Base-by-base conservation (phyloP, 805 yeast species). In the Candida arabinofermentans region DNA sequence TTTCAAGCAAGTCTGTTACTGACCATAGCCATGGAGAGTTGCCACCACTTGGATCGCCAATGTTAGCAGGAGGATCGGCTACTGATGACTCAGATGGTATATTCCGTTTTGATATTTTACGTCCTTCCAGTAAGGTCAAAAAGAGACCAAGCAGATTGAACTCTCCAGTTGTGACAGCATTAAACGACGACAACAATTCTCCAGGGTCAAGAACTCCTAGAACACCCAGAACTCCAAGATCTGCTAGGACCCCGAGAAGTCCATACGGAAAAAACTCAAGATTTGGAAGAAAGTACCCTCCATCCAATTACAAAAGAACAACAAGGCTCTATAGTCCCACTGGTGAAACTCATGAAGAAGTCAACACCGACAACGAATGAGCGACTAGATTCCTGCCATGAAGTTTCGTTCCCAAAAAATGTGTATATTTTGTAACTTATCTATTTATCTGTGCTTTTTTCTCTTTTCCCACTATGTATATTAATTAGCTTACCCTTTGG, bases 21-120 rank as follows among this genome's bases (percentile, higher is more conserved):
- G 51, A 50, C 16, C 49, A 40, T 18, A n/a, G 39, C 22, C 27
- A 38, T 7, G 42, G 49, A 17, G 51, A 53, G 17, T 29, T 49
- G 21, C 39, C 53, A 32, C 44, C 55, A 14, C 46, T 50, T 37
- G 41, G 57, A 42, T 44, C 66, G 42, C 50, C 55, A 26, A 31
- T 56, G 51, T 29, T 47, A 14, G 32, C 46, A 6, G 34, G 41
- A 33, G 64, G 18, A 16, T 29, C 40, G 39, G 18, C 44, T 30
- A 55, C 41, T 42, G 63, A 57, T 10, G 64, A 68, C 1, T 54
- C 62, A 14, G 76, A 71, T 21, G 72, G 71, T 24, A 52, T 66
- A 24, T 72, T 73, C 57, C 59, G 75, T 36, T 72, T 72, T 47
- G 78, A 72, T 42, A 53, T 72, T 13, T 55, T 68, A 19, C 54